Conservation (phyloP, 768 basidiomycete species). For the Xerocomus spinulosus region DNA sequence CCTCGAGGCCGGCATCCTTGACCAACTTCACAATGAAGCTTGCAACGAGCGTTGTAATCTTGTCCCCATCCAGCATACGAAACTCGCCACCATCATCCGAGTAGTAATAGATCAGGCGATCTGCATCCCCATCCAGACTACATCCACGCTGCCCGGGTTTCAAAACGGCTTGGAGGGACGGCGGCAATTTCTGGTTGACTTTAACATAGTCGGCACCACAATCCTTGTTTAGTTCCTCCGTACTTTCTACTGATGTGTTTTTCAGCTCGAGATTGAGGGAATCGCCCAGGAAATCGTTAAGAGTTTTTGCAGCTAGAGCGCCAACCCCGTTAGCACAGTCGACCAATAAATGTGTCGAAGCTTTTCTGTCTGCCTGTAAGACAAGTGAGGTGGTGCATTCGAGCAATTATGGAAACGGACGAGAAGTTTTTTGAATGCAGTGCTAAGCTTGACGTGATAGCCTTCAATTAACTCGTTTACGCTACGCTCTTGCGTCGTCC, state of each 20-base stretch:
- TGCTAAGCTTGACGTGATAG: constrained; percentile 77
- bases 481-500: constrained; percentile 71
- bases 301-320: constrained; percentile 58
- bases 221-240: constrained; percentile 73
- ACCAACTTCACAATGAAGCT: constrained; percentile 90
- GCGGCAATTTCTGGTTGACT: constrained; percentile 83
- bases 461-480: constrained; percentile 79
- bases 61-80: constrained; percentile 95
- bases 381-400: constrained; percentile 7
- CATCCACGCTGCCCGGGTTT: constrained; percentile 78
- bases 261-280: constrained; percentile 60
- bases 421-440: constrained; percentile 81
- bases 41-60: constrained; percentile 91
- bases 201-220: constrained; percentile 99
- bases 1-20: constrained; percentile 76
- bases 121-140: constrained; percentile 96
- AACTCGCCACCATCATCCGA: constrained; percentile 73
- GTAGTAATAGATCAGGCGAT: constrained; percentile 95
- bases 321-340: constrained; percentile 99
- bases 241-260: constrained; percentile 60
- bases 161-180: constrained; percentile 59
- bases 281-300: constrained; percentile 56
- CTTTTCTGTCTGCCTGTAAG: constrained; percentile 52
- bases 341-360: constrained; percentile 60
- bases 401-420: constrained; percentile 44